Percentiles rank a stretch among this genome's conserved stretches.
Conservation (phyloP, 805 yeast genomes). For the Saturnispora zaruensis region DNA sequence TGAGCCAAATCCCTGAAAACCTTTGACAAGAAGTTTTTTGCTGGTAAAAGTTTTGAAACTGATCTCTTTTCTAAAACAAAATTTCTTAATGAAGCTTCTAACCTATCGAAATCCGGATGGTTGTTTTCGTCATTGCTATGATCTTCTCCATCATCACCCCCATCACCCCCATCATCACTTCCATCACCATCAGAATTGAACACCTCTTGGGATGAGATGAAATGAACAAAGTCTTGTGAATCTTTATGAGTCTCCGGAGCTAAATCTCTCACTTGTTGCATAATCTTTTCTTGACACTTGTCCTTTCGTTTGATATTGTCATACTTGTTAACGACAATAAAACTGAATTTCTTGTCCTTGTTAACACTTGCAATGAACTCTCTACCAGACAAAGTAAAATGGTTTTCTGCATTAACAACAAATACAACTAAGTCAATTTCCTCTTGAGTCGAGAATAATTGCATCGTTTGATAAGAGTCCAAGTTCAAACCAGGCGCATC, state of each 20-base stretch:
- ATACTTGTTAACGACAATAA: slow-evolving; percentile 88
- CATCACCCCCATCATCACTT: slow-evolving; percentile 19
- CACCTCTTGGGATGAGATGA: slow-evolving; percentile 60
- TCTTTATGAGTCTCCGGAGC: slow-evolving; percentile 90
- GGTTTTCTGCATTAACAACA: slow-evolving; percentile 94
- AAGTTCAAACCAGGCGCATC: slow-evolving; percentile 97
- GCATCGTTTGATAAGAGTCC: slow-evolving; percentile 90
- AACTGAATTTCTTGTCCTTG: slow-evolving; percentile 81
- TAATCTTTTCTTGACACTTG: slow-evolving; percentile 64
- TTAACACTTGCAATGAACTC: slow-evolving; percentile 90
- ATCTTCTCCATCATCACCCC: slow-evolving; percentile 13
- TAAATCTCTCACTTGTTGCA: slow-evolving; percentile 75
- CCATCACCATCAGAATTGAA: slow-evolving; percentile 29
- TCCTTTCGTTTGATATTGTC: slow-evolving; percentile 78
- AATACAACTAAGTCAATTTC: slow-evolving; percentile 94
- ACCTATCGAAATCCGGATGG: slow-evolving; percentile 64
- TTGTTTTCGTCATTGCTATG: slow-evolving; percentile 15
- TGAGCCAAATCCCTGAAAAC: slow-evolving; percentile 54
- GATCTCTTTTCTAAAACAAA: slow-evolving; percentile 87
- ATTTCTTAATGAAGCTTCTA: slow-evolving; percentile 77
- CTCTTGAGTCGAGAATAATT: slow-evolving; percentile 91
- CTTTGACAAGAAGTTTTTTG: slow-evolving; percentile 74
- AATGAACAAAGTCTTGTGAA: slow-evolving; percentile 86
- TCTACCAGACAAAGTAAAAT: slow-evolving; percentile 86
- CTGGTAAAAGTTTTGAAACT: slow-evolving; percentile 82